Percentiles rank a stretch among this genome's conserved stretches.
phyloP scores from a whole-genome alignment of 176 grass and related monocot genomes.

The Musa troglodytarum region DNA sequence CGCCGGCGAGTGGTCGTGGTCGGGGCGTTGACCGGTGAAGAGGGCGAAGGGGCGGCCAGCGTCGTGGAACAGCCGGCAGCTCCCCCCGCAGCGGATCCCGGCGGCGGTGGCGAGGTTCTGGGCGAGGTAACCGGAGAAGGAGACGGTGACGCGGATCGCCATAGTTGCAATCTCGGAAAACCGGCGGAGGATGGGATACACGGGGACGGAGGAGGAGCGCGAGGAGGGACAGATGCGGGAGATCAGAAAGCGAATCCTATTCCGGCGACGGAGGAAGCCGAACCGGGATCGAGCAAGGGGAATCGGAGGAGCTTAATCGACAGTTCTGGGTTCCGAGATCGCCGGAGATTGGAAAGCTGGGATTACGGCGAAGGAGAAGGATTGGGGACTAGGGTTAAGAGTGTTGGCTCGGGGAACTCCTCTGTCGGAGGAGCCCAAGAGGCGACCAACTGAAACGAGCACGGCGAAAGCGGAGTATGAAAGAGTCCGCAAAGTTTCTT shows the following conservation, averaged over 20 bases:
- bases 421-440: neutral
- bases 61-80: slow-evolving; percentile 42
- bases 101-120: slow-evolving; percentile 55
- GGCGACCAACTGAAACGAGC: neutral
- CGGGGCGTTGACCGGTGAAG: slow-evolving; percentile 34
- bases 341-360: neutral
- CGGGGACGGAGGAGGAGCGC: neutral
- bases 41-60: slow-evolving; percentile 42
- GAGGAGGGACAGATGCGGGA: neutral
- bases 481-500: neutral
- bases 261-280: neutral
- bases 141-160: slow-evolving; percentile 88
- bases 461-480: neutral
- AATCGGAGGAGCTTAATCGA: neutral
- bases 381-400: neutral
- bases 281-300: neutral
- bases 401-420: neutral
- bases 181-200: slow-evolving; percentile 20
- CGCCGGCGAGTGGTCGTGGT: slow-evolving; percentile 16
- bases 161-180: slow-evolving; percentile 38
- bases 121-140: slow-evolving; percentile 75
- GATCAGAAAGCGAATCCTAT: neutral
- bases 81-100: slow-evolving; percentile 43
- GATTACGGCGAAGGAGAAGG: neutral
- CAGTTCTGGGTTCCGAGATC: neutral